Evolutionary conservation across 2,329 filamentous ascomycete genomes (phyloP), one percentile per base, ranked within the genome.

Genomic region (Arthrobotrys entomopaga): DNA sequence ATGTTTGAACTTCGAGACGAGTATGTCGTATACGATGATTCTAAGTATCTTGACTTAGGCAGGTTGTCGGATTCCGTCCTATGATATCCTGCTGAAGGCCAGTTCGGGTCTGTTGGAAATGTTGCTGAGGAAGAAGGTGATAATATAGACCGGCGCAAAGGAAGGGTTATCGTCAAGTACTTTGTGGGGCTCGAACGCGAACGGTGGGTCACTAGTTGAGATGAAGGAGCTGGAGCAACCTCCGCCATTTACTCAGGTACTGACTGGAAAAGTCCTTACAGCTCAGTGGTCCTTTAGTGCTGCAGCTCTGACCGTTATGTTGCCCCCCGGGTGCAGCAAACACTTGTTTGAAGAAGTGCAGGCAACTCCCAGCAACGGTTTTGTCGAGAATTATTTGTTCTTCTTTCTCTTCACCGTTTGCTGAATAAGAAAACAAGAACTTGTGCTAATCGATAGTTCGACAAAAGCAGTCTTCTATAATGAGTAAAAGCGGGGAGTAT

Each of bases 231-330:
- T 64, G 63, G 56, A 74, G 70, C 70, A 54, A 74, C 70, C 70
- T 74, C 70, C 70, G 70, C 70, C 70, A 74, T 74, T 74, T 74
- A 74, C 70, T 74, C 70, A 58, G 63, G 57, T 58, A 65, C 67
- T 58, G 63, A 20, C 70, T 74, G 63, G 70, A 64, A 73, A 74
- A 67, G 57, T 67, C 70, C 70, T 67, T 58, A 74, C 63, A 67
- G 63, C 43, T 57, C 43, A 64, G 40, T 34, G 50, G 42, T 74
- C 46, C 58, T 74, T 56, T 63, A 66, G 58, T 53, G 59, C 42
- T 64, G 57, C 57, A 74, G 57, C 66, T 43, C 63, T 60, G 63
- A 50, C 42, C 57, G 58, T 58, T 43, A 40, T 42, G 43, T 65
- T 46, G 24, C 22, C 56, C 63, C 63, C 46, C 52, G 70, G 63